A percentile compares a stretch with the other conserved stretches of the same genome.
Conservation (phyloP, 176 grass and related monocot genomes). For the Phoenix roebelenii region DNA sequence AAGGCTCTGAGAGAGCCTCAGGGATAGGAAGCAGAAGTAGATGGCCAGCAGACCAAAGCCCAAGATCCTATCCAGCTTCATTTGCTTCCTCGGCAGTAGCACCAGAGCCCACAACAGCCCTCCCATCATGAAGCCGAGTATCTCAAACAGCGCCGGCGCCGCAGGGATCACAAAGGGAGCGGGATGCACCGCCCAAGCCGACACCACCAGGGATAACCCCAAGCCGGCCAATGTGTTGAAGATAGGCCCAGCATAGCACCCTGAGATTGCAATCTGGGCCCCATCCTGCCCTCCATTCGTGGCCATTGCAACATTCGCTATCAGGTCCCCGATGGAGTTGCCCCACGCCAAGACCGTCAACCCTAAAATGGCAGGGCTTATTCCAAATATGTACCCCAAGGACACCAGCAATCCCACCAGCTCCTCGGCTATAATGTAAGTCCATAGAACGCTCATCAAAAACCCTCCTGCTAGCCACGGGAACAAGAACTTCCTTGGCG, state of each 20-base stretch:
- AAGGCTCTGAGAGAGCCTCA: conserved; percentile 38
- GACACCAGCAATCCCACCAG: conserved; percentile 59
- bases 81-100: conserved; percentile 54
- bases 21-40: conserved; percentile 58
- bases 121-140: conserved; percentile 41
- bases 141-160: conserved; percentile 49
- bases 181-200: conserved; percentile 41
- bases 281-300: conserved; percentile 40
- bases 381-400: conserved; percentile 50
- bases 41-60: conserved; percentile 55
- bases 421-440: conserved; percentile 70
- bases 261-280: conserved; percentile 67
- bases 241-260: conserved; percentile 67
- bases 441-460: conserved; percentile 82
- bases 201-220: conserved; percentile 56
- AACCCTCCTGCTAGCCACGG: conserved; percentile 73
- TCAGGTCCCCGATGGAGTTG: conserved; percentile 75
- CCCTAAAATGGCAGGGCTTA: conserved; percentile 57
- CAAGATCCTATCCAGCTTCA: conserved; percentile 64
- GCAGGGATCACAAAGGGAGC: conserved; percentile 32
- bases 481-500: conserved; percentile 22
- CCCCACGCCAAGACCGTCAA: conserved; percentile 88
- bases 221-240: conserved; percentile 78
- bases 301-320: conserved; percentile 68
- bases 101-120: conserved; percentile 62